Conservation (phyloP, 495 filamentous ascomycete species). For the Trichoderma gamsii region DNA sequence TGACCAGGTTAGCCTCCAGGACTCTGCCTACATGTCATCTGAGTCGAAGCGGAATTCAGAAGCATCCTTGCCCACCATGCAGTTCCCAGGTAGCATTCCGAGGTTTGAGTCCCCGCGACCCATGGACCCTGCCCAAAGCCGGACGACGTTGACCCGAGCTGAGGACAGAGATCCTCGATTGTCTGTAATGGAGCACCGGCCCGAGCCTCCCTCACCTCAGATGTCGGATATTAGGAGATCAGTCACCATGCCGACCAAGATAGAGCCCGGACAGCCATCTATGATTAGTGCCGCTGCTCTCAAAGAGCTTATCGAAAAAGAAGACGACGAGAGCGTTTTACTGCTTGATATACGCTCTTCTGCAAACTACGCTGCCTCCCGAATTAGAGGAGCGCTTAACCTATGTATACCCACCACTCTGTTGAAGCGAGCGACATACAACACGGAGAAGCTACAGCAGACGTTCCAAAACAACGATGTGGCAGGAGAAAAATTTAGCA, state of each 20-base stretch:
- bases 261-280: slow-evolving; percentile 39
- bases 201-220: slow-evolving; percentile 25
- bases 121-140: slow-evolving; percentile 23
- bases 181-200: slow-evolving; percentile 38
- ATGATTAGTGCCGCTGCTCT: slow-evolving; percentile 62
- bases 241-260: slow-evolving; percentile 49
- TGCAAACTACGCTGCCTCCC: slow-evolving; percentile 68
- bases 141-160: slow-evolving; percentile 30
- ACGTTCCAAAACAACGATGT: slow-evolving; percentile 72
- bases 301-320: slow-evolving; percentile 56
- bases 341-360: slow-evolving; percentile 86
- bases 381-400: slow-evolving; percentile 75
- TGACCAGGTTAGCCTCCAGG: slow-evolving; percentile 33
- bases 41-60: slow-evolving; percentile 44
- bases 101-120: slow-evolving; percentile 26
- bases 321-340: slow-evolving; percentile 51
- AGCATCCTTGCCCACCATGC: slow-evolving; percentile 34
- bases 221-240: slow-evolving; percentile 31
- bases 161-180: slow-evolving; percentile 48
- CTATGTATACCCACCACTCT: slow-evolving; percentile 94
- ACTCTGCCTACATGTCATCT: slow-evolving; percentile 42
- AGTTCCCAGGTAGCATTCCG: slow-evolving; percentile 23
- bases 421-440: slow-evolving; percentile 84
- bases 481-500: slow-evolving; percentile 67
- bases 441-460: slow-evolving; percentile 79